phyloP scores from a whole-genome alignment of 2,329 filamentous ascomycete genomes.

The Calonectria fujianensis region DNA sequence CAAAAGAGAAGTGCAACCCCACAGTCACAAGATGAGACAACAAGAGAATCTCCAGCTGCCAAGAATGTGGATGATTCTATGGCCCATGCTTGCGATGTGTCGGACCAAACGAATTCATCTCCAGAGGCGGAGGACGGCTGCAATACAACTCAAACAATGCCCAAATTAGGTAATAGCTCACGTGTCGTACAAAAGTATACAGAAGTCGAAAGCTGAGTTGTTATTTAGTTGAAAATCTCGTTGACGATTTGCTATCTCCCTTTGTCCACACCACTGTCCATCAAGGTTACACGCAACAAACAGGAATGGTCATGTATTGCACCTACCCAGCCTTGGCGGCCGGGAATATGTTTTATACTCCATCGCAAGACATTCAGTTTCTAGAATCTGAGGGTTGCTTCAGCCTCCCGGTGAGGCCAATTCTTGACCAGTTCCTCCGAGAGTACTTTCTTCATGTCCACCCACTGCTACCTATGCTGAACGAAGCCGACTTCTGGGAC shows the following conservation, averaged over 20 bases:
- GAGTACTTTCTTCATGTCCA: slow-evolving; percentile 31
- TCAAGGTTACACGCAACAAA: neutral
- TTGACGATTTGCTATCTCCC: neutral
- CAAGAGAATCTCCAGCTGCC: too few relatives aligned
- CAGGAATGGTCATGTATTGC: slow-evolving; percentile 23
- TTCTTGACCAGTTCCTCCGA: slow-evolving; percentile 13
- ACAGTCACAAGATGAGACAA: neutral
- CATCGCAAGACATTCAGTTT: slow-evolving; percentile 15
- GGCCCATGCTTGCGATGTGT: neutral
- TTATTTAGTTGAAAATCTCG: neutral
- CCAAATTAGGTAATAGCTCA: neutral
- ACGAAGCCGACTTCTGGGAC: slow-evolving; percentile 22
- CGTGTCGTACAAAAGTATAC: neutral
- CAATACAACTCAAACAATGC: neutral
- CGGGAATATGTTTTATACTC: slow-evolving; percentile 25
- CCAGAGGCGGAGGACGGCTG: too few relatives aligned
- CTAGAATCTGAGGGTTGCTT: slow-evolving; percentile 13
- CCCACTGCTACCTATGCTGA: slow-evolving; percentile 21
- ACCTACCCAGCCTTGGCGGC: neutral
- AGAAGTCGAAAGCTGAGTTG: neutral
- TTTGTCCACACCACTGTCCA: neutral
- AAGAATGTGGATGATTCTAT: neutral
- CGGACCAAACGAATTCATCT: neutral
- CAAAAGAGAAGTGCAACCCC: neutral
- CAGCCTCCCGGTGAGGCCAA: slow-evolving; percentile 1